Base-by-base conservation (phyloP, 257 asterid genomes). In the Henckelia pumila region DNA sequence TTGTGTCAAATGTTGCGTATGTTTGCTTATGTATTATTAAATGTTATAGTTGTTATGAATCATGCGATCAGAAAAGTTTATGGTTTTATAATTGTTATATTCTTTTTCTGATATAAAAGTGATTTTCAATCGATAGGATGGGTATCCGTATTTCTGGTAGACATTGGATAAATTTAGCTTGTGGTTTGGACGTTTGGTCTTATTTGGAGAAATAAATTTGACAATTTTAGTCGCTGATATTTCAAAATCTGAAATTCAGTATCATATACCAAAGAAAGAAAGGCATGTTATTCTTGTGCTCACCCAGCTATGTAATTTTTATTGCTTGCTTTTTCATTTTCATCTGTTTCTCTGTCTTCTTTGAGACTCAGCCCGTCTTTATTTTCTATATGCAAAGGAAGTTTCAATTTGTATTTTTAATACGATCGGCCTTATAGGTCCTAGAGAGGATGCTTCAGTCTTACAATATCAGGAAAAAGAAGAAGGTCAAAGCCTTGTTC, bases 361-460 rank as follows among this genome's bases (percentile, higher is more conserved):
- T 52, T 64, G 32, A 28, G 47, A 56, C 40, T 56, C 22, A 32
- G 61, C 62, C 24, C 30, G n/a, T n/a, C n/a, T 35, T 26, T 44
- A 33, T 64, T 24, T 5, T 57, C 6, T 56, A 33, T 67, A 55
- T 52, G n/a, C 23, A 8, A 23, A 70, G 8, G 52, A 17, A 56
- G 60, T 28, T 78, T 55, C 10, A 29, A 63, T 63, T 23, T 57
- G 64, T 57, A 23, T 53, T 59, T 55, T 69, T 5, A 64, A 63
- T 74, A n/a, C 49, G 61, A 21, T 30, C 73, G 67, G 62, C 64
- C 25, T 63, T 71, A 68, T 78, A 93, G 99, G 95, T 86, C 73
- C 81, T 93, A 56, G 88, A 85, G 67, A 86, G 81, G 82, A 93
- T 93, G 96, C 90, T 84, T 62, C 80, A 62, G 35, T 73, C 75